Percentiles rank a stretch among this genome's conserved stretches.
Conservation (phyloP, 2,329 filamentous ascomycete genomes). For the Tolypocladium album region DNA sequence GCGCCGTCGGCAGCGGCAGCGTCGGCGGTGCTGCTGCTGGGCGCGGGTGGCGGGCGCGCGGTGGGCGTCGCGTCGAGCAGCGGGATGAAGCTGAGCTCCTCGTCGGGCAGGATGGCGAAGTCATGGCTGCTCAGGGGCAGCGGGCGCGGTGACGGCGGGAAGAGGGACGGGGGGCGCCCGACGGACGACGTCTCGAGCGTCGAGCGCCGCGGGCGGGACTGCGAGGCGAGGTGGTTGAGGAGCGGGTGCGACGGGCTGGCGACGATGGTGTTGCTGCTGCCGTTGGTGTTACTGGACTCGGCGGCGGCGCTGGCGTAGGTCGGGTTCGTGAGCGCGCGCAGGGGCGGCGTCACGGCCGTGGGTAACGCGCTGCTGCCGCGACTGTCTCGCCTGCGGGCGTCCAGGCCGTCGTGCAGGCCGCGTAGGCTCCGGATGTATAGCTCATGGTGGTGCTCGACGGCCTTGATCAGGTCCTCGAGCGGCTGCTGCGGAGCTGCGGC, state of each 20-base stretch:
- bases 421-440: slow-evolving; percentile 19
- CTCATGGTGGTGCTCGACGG: slow-evolving; percentile 22
- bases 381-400: slow-evolving; percentile 9
- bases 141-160: slow-evolving; percentile 11
- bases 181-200: slow-evolving; percentile 16
- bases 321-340: slow-evolving; percentile 12
- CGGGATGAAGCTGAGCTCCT: slow-evolving; percentile 20
- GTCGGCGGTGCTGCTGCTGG: neutral
- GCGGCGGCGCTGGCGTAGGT: slow-evolving; percentile 5
- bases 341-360: slow-evolving; percentile 16
- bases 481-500: slow-evolving; percentile 8
- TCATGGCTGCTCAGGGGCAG: slow-evolving; percentile 8
- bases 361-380: slow-evolving; percentile 8
- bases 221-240: slow-evolving; percentile 3
- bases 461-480: slow-evolving; percentile 22
- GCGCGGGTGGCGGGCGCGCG: slow-evolving; percentile 4
- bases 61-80: slow-evolving; percentile 11
- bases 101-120: slow-evolving; percentile 12
- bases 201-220: slow-evolving; percentile 12
- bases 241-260: neutral
- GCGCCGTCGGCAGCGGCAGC: neutral
- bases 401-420: slow-evolving; percentile 16
- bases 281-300: slow-evolving; percentile 1
- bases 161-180: slow-evolving; percentile 11
- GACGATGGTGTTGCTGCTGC: neutral